Conservation (phyloP, 257 asterid species). For the Parsonsia alboflavescens region DNA sequence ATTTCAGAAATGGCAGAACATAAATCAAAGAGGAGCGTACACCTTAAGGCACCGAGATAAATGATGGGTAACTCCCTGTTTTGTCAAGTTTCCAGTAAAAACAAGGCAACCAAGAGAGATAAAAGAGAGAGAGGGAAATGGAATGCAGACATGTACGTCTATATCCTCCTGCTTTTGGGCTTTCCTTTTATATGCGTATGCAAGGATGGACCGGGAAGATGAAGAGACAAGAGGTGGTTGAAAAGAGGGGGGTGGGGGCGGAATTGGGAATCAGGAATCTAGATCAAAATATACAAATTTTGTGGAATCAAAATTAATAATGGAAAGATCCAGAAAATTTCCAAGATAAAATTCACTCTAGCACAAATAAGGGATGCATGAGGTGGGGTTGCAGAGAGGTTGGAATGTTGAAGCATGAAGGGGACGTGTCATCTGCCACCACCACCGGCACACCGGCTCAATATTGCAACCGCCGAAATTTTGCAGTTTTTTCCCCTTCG, state of each 20-base stretch:
- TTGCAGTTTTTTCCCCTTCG: constrained; percentile 5
- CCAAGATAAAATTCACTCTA: constrained; percentile 7
- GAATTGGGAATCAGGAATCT: constrained; percentile 25
- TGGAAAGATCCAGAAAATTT: constrained; percentile 26
- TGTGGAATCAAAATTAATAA: constrained; percentile 21
- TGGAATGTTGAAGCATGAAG: constrained; percentile 57
- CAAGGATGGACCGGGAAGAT: constrained; percentile 29
- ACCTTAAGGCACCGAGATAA: constrained; percentile 2
- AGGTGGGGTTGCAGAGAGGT: constrained; percentile 43
- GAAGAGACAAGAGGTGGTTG: constrained; percentile 39
- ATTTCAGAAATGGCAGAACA: constrained; percentile 4
- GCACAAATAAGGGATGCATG: constrained; percentile 7
- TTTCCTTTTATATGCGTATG: constrained; percentile 19
- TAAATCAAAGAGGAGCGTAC: background rate
- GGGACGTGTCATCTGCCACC: constrained; percentile 65
- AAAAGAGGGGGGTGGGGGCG: constrained; percentile 29
- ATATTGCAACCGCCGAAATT: constrained; percentile 32
- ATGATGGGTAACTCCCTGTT: background rate
- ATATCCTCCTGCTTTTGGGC: background rate
- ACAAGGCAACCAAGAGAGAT: background rate
- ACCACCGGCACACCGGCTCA: constrained; percentile 21
- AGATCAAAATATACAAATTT: constrained; percentile 4
- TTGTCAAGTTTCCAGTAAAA: background rate
- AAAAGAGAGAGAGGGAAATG: background rate
- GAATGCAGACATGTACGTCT: constrained; percentile 1